Evolutionary conservation across 768 basidiomycete species (phyloP), one percentile per base, ranked within the genome.

Genomic region (Rhizopogon salebrosus): DNA sequence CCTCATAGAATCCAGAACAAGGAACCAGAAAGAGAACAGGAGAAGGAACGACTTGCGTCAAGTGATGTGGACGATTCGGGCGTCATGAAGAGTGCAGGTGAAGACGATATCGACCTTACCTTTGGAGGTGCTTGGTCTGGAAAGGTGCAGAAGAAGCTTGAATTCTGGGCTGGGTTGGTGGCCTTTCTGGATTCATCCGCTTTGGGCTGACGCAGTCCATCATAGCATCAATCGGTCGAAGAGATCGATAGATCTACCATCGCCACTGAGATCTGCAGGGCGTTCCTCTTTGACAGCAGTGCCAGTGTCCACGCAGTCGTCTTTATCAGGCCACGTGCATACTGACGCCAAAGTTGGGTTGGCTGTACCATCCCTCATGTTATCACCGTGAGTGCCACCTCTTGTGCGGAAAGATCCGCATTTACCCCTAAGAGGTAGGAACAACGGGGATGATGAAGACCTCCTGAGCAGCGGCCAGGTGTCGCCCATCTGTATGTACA

Each of bases 391-490:
- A 51, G 70, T 37, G 8, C 49, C 13, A 5, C 46, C 27, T 11
- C 23, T n/a, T 35, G 48, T 27, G 39, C 13, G 18, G 42, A 34
- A 34, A 6, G 45, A 46, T 46, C 10, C 31, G 6, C 31, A 16
- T 22, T 46, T 34, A 34, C 45, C 22, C 29, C 24, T 40, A 42
- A 66, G 67, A 48, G 52, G 53, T 39, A 63, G 69, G 38, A 60
- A 60, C 48, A 60, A 60, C 53, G 67, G 63, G 7, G 85, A 87
- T 10, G 80, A 81, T 18, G 86, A 86, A 13, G 83, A 86, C 13
- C 68, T 84, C n/a, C 67, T 86, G 46, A 90, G 89, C 64, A 90
- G 88, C 60, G 87, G 87, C 1, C 89, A 89, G 61, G 80, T 76
- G 1, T 92, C 88, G 23, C 87, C 88, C 6, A 70, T 79, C 55